Base-by-base conservation (phyloP, 352 stramenopile species). In the Pythium guiyangense region DNA sequence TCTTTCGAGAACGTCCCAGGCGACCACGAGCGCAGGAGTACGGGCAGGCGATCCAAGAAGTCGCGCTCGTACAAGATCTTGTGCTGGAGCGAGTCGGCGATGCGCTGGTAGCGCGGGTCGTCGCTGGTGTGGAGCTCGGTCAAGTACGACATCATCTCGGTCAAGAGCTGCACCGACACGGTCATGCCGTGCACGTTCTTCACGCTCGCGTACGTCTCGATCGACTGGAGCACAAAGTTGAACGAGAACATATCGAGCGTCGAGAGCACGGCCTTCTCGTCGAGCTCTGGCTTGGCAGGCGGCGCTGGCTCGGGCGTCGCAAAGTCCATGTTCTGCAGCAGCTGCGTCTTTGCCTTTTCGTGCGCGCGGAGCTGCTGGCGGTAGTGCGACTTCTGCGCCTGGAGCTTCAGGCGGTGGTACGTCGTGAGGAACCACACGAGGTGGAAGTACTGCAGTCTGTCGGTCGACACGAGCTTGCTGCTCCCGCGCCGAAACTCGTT, bases 241-340 rank as follows among this genome's bases (percentile, higher is more conserved):
- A 95, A 95, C 11, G 85, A 95, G 62, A 95, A 95, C 85, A 95
- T 95, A 73, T 95, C 85, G 46, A 95, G 67, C 11, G 85, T 92
- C 20, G 83, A 86, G 29, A 95, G 67, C 53, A 92, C 79, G 1
- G 83, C 77, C 57, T 92, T 93, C 52, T 93, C 83, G 55, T 92
- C 73, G 26, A 85, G 83, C 5, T 68, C 62, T 17, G 81, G 79
- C 49, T 80, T 85, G 26, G 68, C 51, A 4, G 76, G 70, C 26
- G 64, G 29, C 26, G 61, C 39, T n/a, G 77, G 70, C 26, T 60
- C 65, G 12, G 70, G 55, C 6, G 71, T 77, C 2, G 75, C 70
- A 43, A 86, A 74, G 54, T 87, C 77, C 55, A 90, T 57, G 37
- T 74, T 71, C 29, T 74, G 73, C 44, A 86, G 71, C 39, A 79